A percentile compares a stretch with the other conserved stretches of the same genome.
These are phyloP conservation scores for Polygonum maritimum DNA, from an alignment of 148 eudicot species.

Conservation along the genomic window DNA sequence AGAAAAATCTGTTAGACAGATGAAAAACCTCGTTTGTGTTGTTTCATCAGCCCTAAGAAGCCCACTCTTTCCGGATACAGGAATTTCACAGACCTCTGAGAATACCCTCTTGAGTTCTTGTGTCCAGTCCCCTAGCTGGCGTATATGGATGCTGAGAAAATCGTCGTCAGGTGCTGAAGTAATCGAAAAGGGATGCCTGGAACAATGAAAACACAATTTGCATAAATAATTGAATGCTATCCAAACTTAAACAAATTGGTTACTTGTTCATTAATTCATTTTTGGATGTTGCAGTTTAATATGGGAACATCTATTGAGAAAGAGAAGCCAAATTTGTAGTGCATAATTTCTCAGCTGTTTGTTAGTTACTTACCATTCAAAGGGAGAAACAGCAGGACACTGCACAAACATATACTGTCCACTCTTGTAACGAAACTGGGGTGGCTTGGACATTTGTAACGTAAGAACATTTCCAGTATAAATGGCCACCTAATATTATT, in stretches of 20 bases:
- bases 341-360: not conserved
- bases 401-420: slow-evolving; percentile 97
- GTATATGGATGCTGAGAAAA: slow-evolving; percentile 76
- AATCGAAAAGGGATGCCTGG: slow-evolving; percentile 98
- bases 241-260: not conserved
- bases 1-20: not conserved
- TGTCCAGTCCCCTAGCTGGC: slow-evolving; percentile 95
- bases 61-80: slow-evolving; percentile 68
- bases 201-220: slow-evolving; percentile 1
- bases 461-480: slow-evolving; percentile 85
- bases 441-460: slow-evolving; percentile 88
- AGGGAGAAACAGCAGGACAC: slow-evolving; percentile 90
- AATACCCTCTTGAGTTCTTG: slow-evolving; percentile 68
- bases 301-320: not conserved
- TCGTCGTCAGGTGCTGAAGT: slow-evolving; percentile 95
- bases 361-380: slow-evolving; percentile 59
- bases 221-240: not conserved
- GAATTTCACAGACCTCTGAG: slow-evolving; percentile 56
- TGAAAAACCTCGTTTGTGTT: slow-evolving; percentile 48
- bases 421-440: slow-evolving; percentile 75
- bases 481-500: slow-evolving; percentile 55
- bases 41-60: slow-evolving; percentile 86
- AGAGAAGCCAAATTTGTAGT: not conserved
- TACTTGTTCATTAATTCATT: not conserved
- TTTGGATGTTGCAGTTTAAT: not conserved